Evolutionary conservation across 2,329 filamentous ascomycete species (phyloP).

Genomic region (Colletotrichum zoysiae): DNA sequence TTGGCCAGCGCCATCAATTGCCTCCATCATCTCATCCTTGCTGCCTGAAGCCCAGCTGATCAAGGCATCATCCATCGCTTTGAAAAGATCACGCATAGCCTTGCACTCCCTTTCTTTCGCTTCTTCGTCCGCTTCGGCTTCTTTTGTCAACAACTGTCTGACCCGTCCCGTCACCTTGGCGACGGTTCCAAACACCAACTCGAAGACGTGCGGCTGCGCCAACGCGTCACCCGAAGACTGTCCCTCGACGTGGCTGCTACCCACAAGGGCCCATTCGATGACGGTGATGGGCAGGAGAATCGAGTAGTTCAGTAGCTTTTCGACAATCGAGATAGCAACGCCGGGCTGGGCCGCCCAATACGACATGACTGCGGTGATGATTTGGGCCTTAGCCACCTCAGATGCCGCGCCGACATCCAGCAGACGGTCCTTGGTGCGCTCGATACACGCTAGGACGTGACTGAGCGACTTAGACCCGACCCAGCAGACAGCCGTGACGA

Average conservation of each 20-base stretch:
- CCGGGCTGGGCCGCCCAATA: slow-evolving; percentile 97
- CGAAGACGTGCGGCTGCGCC: slow-evolving; percentile 82
- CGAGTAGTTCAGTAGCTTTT: slow-evolving; percentile 97
- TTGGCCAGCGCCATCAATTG: slow-evolving; percentile 68
- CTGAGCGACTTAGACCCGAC: slow-evolving; percentile 96
- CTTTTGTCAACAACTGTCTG: slow-evolving; percentile 75
- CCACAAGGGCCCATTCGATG: slow-evolving; percentile 87
- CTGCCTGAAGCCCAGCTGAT: slow-evolving; percentile 77
- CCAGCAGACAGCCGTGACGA: slow-evolving; percentile 92
- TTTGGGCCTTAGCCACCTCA: slow-evolving; percentile 83
- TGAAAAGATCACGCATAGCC: slow-evolving; percentile 84
- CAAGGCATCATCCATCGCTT: slow-evolving; percentile 82
- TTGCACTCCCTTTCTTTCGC: slow-evolving; percentile 77
- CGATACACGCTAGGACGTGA: slow-evolving; percentile 94
- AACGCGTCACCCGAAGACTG: slow-evolving; percentile 74
- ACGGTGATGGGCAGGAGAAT: slow-evolving; percentile 90
- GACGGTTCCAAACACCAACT: slow-evolving; percentile 90
- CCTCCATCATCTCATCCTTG: slow-evolving; percentile 82
- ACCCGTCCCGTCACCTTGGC: slow-evolving; percentile 90
- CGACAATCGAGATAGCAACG: slow-evolving; percentile 90
- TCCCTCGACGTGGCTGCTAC: slow-evolving; percentile 61
- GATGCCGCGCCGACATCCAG: slow-evolving; percentile 82
- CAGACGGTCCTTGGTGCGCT: slow-evolving; percentile 91
- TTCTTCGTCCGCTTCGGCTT: slow-evolving; percentile 68
- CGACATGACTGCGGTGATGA: slow-evolving; percentile 88